Conservation (phyloP, 2,329 filamentous ascomycete genomes). For the Trichophyton equinum region DNA sequence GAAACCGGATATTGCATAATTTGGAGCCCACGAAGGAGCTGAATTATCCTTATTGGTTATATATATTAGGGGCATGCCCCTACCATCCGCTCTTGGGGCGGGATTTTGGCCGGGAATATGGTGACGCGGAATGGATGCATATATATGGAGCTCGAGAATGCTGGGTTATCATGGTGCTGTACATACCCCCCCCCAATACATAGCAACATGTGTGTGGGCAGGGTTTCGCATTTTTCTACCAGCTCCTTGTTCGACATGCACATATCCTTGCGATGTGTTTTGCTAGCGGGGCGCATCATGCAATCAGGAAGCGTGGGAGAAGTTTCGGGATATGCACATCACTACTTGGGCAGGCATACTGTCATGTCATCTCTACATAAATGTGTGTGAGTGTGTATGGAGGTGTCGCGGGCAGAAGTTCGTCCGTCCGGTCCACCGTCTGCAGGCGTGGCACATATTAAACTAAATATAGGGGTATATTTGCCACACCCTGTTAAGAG, state of each 20-base stretch:
- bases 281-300: not conserved
- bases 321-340: slow-evolving; percentile 1
- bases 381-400: no score
- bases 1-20: not conserved
- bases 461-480: no score
- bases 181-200: not conserved
- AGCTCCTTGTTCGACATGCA: not conserved
- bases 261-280: not conserved
- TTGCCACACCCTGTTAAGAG: no score
- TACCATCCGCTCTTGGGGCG: not conserved
- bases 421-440: no score
- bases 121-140: not conserved
- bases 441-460: no score
- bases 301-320: not conserved
- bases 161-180: not conserved
- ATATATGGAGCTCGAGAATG: not conserved
- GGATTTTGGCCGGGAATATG: not conserved
- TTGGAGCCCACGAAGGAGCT: not conserved
- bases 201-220: not conserved
- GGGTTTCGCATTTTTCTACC: not conserved
- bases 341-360: not conserved
- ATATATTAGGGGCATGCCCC: not conserved
- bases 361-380: no score
- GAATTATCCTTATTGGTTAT: not conserved
- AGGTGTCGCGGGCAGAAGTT: no score